These are phyloP conservation scores for Nicotiana attenuata DNA, from an alignment of 257 asterid species.

Conservation along the genomic window DNA sequence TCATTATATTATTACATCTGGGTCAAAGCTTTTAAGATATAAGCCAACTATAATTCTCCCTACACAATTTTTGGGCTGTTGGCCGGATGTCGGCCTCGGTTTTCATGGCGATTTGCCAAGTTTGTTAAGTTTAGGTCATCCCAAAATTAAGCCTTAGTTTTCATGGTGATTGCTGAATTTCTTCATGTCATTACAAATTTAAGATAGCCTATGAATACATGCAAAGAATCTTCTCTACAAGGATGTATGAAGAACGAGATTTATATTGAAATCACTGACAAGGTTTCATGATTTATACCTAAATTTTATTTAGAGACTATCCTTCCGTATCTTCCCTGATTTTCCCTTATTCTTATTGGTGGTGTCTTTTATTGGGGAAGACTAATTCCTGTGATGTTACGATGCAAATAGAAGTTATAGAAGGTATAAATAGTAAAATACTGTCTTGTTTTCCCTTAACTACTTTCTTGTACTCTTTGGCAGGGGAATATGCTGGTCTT, in stretches of 20 bases:
- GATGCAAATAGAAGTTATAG: not conserved
- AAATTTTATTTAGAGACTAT: no score
- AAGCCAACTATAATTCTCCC: not conserved
- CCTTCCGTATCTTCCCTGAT: no score
- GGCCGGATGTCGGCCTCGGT: not conserved
- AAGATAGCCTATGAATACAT: not conserved
- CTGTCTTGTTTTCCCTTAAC: not conserved
- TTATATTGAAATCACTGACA: not conserved
- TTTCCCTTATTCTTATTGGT: not conserved
- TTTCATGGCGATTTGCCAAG: not conserved
- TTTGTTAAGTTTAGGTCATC: not conserved
- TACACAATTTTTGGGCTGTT: not conserved
- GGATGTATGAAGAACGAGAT: not conserved
- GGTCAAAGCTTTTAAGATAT: not conserved
- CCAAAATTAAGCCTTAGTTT: not conserved
- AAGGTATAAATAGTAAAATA: not conserved
- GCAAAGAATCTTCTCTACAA: not conserved
- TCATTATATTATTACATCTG: not conserved
- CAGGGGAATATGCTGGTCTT: constrained; percentile 89
- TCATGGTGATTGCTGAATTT: not conserved
- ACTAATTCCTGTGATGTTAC: not conserved
- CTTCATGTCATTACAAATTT: not conserved
- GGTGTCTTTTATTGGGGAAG: not conserved
- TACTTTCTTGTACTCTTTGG: constrained; percentile 14
- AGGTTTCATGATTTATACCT: no score